Evolutionary conservation across 352 stramenopile genomes (phyloP), one percentile per base, ranked within the genome.

Genomic region (Globisporangium nagaii): DNA sequence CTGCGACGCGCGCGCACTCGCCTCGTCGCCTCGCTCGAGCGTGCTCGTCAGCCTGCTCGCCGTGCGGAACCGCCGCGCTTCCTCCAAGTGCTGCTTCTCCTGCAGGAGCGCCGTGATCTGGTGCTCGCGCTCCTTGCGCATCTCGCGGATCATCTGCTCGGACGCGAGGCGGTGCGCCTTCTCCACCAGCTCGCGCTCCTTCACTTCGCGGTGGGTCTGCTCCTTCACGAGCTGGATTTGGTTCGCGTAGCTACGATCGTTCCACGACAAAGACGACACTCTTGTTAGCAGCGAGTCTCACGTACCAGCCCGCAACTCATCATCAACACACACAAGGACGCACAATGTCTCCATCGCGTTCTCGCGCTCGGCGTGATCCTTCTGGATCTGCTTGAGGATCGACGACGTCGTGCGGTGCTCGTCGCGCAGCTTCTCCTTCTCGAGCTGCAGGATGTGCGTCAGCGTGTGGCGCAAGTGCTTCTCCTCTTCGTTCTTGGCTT

Each of bases 221-320:
- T 90, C 79, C 50, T 78, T 76, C 12, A 87, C 76, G 2, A 88
- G 56, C 30, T 86, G 58, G 19, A 90, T 88, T 41, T 86, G 79
- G 35, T 80, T 85, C 17, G 71, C 53, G 42, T 88, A 90, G 51
- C 71, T 82, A 43, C 11, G 53, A 1, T n/a, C 2, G 31, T 31
- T 13, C 20, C 44, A 10, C 48, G n/a, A 55, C 19, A 47, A 12
- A 9, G 10, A 45, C 35, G 11, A n/a, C n/a, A n/a, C n/a, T n/a
- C n/a, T n/a, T n/a, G n/a, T n/a, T n/a, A n/a, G n/a, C n/a, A n/a
- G n/a, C n/a, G n/a, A n/a, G n/a, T n/a, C n/a, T n/a, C n/a, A n/a
- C n/a, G n/a, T n/a, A n/a, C n/a, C n/a, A n/a, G n/a, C n/a, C n/a
- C n/a, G n/a, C n/a, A n/a, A n/a, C n/a, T n/a, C n/a, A n/a, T n/a